Evolutionary conservation across 208 protist species (phyloP), one percentile per base, ranked within the genome.

Genomic region (Wallacemonas sp.): DNA sequence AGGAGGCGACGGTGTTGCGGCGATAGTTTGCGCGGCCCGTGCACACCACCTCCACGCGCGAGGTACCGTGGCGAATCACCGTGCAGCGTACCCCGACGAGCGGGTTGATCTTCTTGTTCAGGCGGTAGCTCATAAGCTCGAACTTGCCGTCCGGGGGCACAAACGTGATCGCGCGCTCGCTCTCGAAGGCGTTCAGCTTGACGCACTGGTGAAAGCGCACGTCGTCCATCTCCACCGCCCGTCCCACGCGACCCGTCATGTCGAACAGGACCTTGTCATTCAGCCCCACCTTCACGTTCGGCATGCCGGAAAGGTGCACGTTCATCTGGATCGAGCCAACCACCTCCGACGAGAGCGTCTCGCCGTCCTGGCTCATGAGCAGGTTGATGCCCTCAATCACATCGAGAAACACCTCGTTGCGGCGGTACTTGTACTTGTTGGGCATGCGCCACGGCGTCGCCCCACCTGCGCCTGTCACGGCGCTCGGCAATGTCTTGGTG

Each of bases 171-270:
- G 91, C 87, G 25, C 93, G 82, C 26, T 98, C 94, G 39, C 74
- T 93, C 66, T 99, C 98, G 65, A 99, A 99, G 68, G 97, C 93
- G 68, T 94, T 94, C 18, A 99, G 87, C 46, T 92, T 82, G 11
- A 99, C 99, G 70, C 98, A 99, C 68, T 98, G 97, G 76, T 99
- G 99, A 74, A 99, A 99, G 38, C 96, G 98, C 32, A 98, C 82
- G 76, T 99, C 98, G 48, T 99, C 99, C 78, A 99, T 84, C 32
- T 92, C 84, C 2, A 94, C 72, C 41, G 76, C 50, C 57, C 72
- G 73, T 28, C 76, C 72, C 71, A 62, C 70, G 41, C 77, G 76
- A 14, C 81, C 82, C 5, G 64, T 57, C 32, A 83, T 50, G 55
- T 86, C 85, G 39, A 92, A 84, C 50, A 98, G 65, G 1, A 98